Evolutionary conservation across 768 basidiomycete genomes (phyloP).

Genomic region (Boletus sp.): DNA sequence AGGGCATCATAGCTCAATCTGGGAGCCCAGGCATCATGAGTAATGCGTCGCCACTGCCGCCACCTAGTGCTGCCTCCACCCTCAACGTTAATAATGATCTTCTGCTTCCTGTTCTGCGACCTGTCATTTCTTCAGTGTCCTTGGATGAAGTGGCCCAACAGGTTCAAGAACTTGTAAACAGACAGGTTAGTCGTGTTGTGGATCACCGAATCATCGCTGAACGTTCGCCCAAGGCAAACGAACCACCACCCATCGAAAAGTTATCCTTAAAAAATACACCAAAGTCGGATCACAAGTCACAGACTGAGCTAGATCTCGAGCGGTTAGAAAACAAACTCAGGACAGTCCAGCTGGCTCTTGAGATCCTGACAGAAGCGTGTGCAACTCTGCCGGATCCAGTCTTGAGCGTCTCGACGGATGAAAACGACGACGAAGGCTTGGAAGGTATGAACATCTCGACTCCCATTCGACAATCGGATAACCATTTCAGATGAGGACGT

Average conservation of each 20-base stretch:
- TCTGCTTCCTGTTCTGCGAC: conserved; percentile 65
- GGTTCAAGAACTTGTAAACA: conserved; percentile 50
- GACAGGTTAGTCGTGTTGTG: conserved; percentile 40
- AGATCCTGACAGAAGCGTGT: conserved; percentile 84
- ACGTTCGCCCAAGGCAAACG: conserved; percentile 36
- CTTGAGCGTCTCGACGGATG: conserved; percentile 34
- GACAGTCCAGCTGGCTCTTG: conserved; percentile 78
- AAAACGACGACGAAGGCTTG: conserved; percentile 31
- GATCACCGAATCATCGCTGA: background rate
- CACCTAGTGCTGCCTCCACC: conserved; percentile 56
- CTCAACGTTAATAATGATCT: conserved; percentile 71
- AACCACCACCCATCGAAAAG: conserved; percentile 50
- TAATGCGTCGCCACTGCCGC: conserved; percentile 73
- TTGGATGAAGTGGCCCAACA: conserved; percentile 46
- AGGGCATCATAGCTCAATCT: background rate
- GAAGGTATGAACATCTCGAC: conserved; percentile 30
- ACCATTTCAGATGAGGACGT: conserved; percentile 43
- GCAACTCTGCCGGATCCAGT: conserved; percentile 82
- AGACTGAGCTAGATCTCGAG: conserved; percentile 68
- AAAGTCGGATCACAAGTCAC: conserved; percentile 72
- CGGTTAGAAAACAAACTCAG: conserved; percentile 66
- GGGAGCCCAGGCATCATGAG: conserved; percentile 59
- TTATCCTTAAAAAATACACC: conserved; percentile 62
- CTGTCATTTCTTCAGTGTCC: conserved; percentile 58
- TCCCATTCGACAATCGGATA: conserved; percentile 22